A percentile compares a stretch with the other conserved stretches of the same genome.
These are phyloP conservation scores for Wallacemonas sp. DNA, from an alignment of 208 protist species.

Conservation along the genomic window DNA sequence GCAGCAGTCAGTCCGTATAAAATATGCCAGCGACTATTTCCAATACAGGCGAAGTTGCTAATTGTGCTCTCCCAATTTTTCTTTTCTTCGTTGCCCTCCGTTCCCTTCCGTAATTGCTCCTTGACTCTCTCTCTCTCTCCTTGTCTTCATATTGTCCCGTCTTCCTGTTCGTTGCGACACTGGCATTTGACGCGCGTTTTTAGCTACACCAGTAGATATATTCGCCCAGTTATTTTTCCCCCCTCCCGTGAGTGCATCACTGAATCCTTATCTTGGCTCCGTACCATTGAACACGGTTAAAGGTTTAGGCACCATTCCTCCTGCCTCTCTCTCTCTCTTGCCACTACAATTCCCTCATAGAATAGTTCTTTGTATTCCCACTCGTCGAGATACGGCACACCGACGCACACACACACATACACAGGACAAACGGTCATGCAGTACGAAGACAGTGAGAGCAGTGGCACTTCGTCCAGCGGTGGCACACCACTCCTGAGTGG, in stretches of 20 bases:
- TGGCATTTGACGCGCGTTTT: no score
- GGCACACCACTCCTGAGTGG: constrained; percentile 18
- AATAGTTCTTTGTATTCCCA: no score
- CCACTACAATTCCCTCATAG: background rate
- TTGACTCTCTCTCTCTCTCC: constrained; percentile 5
- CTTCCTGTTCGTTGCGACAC: background rate
- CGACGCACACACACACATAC: background rate
- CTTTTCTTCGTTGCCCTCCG: background rate
- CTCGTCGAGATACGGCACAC: no score
- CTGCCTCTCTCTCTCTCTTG: background rate
- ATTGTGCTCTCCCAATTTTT: background rate
- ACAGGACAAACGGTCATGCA: background rate
- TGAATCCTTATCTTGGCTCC: no score
- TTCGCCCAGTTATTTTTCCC: no score
- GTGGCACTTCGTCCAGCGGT: no score
- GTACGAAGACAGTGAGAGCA: constrained; percentile 5
- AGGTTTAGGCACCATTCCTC: background rate
- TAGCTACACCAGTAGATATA: no score
- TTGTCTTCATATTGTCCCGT: background rate
- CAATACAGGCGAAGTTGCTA: no score
- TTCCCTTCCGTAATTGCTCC: background rate
- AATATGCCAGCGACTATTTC: no score
- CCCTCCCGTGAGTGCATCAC: no score
- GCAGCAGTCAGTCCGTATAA: no score
- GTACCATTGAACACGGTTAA: no score